phyloP scores from a whole-genome alignment of 768 basidiomycete genomes.

The Phlegmacium glaucopus region DNA sequence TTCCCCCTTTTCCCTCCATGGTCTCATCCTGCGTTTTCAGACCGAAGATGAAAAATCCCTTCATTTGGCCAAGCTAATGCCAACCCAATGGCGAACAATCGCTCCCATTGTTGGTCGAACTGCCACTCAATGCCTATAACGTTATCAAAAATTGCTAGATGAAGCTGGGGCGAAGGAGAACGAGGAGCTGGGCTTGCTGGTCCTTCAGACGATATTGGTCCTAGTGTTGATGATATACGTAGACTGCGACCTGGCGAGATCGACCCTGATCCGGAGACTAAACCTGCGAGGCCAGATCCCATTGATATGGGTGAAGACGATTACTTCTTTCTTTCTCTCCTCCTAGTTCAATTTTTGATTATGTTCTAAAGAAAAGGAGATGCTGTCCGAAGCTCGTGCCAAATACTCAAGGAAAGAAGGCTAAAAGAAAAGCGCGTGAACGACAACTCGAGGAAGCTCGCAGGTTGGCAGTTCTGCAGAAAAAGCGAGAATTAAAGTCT shows the following conservation, averaged over 20 bases:
- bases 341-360: not conserved
- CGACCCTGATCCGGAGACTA: slow-evolving; percentile 98
- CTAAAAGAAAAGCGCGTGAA: slow-evolving; percentile 97
- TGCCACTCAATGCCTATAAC: slow-evolving; percentile 95
- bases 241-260: slow-evolving; percentile 93
- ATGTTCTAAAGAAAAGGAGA: slow-evolving; percentile 82
- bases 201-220: slow-evolving; percentile 74
- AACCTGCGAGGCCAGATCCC: slow-evolving; percentile 96
- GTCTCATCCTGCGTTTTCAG: slow-evolving; percentile 34
- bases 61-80: slow-evolving; percentile 98
- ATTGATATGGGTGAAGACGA: slow-evolving; percentile 99
- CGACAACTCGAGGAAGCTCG: slow-evolving; percentile 96
- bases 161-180: slow-evolving; percentile 97
- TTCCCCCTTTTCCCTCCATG: not conserved
- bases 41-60: slow-evolving; percentile 98
- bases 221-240: slow-evolving; percentile 91
- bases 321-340: slow-evolving; percentile 29
- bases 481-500: slow-evolving; percentile 96
- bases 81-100: slow-evolving; percentile 99
- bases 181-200: slow-evolving; percentile 87
- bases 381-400: slow-evolving; percentile 98
- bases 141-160: slow-evolving; percentile 96
- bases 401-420: slow-evolving; percentile 99
- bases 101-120: slow-evolving; percentile 98
- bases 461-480: slow-evolving; percentile 90